Evolutionary conservation across 495 filamentous ascomycete genomes (phyloP).

Genomic region (Neurospora terricola): DNA sequence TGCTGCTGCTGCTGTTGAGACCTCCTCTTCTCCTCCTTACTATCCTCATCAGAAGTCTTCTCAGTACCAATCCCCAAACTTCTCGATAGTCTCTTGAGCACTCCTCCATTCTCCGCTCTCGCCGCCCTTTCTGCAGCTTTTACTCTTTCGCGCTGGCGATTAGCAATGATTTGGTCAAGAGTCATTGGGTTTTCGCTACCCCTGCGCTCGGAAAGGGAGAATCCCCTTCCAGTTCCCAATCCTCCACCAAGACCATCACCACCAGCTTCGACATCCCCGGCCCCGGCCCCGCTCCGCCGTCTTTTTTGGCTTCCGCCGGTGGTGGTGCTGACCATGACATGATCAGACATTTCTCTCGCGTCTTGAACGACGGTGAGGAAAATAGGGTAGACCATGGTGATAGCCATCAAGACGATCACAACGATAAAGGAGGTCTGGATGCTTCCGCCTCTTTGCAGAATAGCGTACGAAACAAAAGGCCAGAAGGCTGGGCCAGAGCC

Average conservation of each 20-base stretch:
- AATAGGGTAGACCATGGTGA: slow-evolving; percentile 25
- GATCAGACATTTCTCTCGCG: slow-evolving; percentile 29
- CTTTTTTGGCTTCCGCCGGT: neutral
- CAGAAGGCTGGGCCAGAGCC: slow-evolving; percentile 57
- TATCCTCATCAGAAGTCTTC: neutral
- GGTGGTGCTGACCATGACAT: neutral
- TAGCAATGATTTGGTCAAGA: neutral
- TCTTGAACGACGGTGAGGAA: slow-evolving; percentile 29
- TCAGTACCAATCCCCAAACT: neutral
- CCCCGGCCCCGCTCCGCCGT: neutral
- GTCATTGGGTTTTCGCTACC: neutral
- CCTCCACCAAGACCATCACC: neutral
- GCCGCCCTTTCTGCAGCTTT: neutral
- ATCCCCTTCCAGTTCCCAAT: neutral
- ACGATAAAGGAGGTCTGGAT: slow-evolving; percentile 27
- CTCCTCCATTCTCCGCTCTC: neutral
- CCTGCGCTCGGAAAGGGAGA: neutral
- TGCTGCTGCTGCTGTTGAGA: neutral
- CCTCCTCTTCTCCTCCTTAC: neutral
- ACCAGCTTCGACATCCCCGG: neutral
- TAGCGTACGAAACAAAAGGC: slow-evolving; percentile 48
- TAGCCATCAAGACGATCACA: slow-evolving; percentile 24
- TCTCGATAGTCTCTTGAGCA: neutral
- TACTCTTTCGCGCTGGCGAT: neutral
- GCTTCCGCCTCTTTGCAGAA: slow-evolving; percentile 19